phyloP scores from a whole-genome alignment of 2,329 filamentous ascomycete genomes.

The Epichloe glyceriae region DNA sequence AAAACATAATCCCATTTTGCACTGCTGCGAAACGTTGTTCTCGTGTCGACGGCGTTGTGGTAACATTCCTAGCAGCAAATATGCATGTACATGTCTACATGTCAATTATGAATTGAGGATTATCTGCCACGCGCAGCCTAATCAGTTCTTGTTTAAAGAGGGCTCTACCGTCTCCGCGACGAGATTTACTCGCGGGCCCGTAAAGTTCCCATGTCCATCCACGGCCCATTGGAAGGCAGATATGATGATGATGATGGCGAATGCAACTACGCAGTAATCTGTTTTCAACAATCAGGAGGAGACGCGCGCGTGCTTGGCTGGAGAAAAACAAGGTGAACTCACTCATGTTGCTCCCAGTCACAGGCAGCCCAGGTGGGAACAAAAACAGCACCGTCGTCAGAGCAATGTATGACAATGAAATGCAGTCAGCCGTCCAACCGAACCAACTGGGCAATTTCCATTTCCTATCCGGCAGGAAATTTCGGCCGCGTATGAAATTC shows the following conservation, averaged over 20 bases:
- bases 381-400: slow-evolving; percentile 61
- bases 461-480: slow-evolving; percentile 42
- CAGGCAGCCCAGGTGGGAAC: slow-evolving; percentile 53
- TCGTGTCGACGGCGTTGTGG: too few relatives aligned
- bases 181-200: slow-evolving; percentile 16
- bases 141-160: not conserved
- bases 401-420: slow-evolving; percentile 48
- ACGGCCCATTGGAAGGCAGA: slow-evolving; percentile 30
- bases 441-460: slow-evolving; percentile 22
- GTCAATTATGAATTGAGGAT: not conserved
- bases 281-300: not conserved
- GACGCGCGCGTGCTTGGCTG: too few relatives aligned
- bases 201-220: slow-evolving; percentile 33
- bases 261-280: slow-evolving; percentile 33
- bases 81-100: not conserved
- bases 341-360: slow-evolving; percentile 54
- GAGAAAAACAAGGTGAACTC: not conserved
- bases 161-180: not conserved
- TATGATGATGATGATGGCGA: slow-evolving; percentile 31
- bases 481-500: slow-evolving; percentile 51
- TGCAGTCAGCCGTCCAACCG: slow-evolving; percentile 22
- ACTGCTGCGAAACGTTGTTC: too few relatives aligned
- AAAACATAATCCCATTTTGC: too few relatives aligned
- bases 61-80: too few relatives aligned
- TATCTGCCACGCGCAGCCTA: not conserved